Conservation (phyloP, 2,329 filamentous ascomycete genomes). For the Calcarisporium arbuscula region DNA sequence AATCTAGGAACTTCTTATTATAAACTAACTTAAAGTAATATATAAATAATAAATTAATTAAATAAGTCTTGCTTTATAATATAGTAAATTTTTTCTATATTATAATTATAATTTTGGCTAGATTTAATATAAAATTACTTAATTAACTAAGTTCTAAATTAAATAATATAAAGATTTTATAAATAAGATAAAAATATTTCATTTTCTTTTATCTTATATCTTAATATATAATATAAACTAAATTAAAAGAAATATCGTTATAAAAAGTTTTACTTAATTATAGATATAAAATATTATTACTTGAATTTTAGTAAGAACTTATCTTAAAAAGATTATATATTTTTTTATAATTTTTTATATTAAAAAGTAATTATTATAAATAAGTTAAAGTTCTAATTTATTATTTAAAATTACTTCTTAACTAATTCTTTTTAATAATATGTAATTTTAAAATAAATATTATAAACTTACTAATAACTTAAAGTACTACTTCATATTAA, state of each 20-base stretch:
- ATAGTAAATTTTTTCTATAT: background rate
- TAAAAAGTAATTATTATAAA: background rate
- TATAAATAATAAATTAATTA: background rate
- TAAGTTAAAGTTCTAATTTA: too few species aligned
- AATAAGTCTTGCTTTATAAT: background rate
- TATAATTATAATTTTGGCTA: background rate
- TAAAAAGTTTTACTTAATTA: background rate
- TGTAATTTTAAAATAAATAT: too few species aligned
- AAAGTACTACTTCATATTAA: background rate
- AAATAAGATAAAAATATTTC: background rate
- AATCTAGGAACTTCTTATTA: background rate
- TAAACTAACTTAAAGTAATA: background rate
- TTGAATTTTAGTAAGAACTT: too few species aligned
- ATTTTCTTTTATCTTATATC: background rate
- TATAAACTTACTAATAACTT: background rate
- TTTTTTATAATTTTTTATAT: background rate
- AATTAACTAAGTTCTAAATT: background rate
- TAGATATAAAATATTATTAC: constrained; percentile 1
- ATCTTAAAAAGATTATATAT: too few species aligned
- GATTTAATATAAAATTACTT: background rate
- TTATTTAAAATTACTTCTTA: too few species aligned
- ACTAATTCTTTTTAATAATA: too few species aligned
- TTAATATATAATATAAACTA: background rate
- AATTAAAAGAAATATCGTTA: too few species aligned
- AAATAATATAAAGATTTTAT: background rate